Evolutionary conservation across 2,329 filamentous ascomycete species (phyloP).

Genomic region (Myriangium duriaei): DNA sequence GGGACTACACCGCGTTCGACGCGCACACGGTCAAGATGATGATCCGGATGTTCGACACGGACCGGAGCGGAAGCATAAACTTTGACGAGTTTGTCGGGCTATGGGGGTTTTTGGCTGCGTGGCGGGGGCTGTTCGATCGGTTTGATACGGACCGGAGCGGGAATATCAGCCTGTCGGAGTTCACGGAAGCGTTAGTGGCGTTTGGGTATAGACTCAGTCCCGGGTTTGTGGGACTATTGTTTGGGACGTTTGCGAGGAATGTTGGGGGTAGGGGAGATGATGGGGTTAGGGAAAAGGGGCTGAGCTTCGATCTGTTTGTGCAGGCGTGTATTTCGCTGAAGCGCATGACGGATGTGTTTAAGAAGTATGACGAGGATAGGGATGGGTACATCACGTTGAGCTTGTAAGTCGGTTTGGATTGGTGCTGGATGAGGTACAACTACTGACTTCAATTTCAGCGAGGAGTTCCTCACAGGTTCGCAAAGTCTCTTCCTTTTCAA

Average conservation of each 20-base stretch:
- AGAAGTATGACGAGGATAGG: conserved; percentile 93
- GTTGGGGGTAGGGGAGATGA: conserved; percentile 24
- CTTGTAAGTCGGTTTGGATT: conserved; percentile 32
- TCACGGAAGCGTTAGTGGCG: conserved; percentile 73
- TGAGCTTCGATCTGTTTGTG: conserved; percentile 81
- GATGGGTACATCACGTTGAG: conserved; percentile 64
- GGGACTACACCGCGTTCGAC: conserved; percentile 91
- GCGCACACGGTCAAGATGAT: conserved; percentile 93
- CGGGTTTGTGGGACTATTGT: conserved; percentile 72
- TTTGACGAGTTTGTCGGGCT: conserved; percentile 94
- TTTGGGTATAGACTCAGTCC: conserved; percentile 87
- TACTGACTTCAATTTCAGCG: conserved; percentile 21
- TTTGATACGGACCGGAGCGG: conserved; percentile 83
- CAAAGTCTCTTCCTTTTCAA: conserved; percentile 43
- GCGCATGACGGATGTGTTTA: conserved; percentile 98
- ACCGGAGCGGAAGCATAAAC: conserved; percentile 76
- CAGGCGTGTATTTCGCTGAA: conserved; percentile 95
- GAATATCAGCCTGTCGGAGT: conserved; percentile 76
- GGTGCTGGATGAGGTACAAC: not conserved
- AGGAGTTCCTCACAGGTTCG: conserved; percentile 44
- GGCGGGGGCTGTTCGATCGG: conserved; percentile 87
- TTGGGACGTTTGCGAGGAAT: conserved; percentile 65
- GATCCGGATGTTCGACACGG: conserved; percentile 98
- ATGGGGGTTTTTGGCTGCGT: conserved; percentile 90
- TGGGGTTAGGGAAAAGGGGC: conserved; percentile 34